These are phyloP conservation scores for Thielaviopsis ethacetica DNA, from an alignment of 2,329 filamentous ascomycete species.

Conservation along the genomic window DNA sequence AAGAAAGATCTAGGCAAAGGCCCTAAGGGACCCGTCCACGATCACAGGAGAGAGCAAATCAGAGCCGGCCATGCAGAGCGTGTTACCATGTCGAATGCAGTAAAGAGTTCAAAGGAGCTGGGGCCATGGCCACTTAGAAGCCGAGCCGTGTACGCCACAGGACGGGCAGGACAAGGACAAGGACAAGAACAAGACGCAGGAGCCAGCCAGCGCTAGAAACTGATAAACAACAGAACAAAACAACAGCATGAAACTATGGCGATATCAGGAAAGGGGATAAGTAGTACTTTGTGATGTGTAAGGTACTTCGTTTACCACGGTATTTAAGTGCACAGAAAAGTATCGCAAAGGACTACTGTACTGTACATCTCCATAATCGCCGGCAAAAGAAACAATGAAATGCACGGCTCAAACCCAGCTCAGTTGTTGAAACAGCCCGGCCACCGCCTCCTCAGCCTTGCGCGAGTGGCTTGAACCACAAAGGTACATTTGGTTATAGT, in stretches of 20 bases:
- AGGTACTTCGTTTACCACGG: neutral
- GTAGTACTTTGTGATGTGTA: no score
- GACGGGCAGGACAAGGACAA: neutral
- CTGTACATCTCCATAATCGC: no score
- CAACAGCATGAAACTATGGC: neutral
- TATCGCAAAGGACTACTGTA: neutral
- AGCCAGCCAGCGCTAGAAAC: neutral
- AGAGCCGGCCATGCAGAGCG: neutral
- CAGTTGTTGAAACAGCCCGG: neutral
- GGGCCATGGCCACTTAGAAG: neutral
- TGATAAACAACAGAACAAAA: neutral
- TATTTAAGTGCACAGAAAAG: neutral
- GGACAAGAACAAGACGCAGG: neutral
- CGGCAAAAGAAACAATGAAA: neutral
- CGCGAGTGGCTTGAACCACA: neutral
- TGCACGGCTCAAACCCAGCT: neutral
- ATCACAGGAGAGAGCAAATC: neutral
- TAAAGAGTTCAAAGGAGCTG: neutral
- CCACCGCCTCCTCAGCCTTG: neutral
- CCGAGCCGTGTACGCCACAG: neutral
- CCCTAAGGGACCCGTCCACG: neutral
- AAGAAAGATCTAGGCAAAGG: neutral
- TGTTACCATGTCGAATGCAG: slow-evolving; percentile 1
- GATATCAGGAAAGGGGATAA: neutral
- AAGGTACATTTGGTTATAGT: neutral